Conservation (phyloP, 2,329 filamentous ascomycete genomes). For the Phaeosphaeria sp. region DNA sequence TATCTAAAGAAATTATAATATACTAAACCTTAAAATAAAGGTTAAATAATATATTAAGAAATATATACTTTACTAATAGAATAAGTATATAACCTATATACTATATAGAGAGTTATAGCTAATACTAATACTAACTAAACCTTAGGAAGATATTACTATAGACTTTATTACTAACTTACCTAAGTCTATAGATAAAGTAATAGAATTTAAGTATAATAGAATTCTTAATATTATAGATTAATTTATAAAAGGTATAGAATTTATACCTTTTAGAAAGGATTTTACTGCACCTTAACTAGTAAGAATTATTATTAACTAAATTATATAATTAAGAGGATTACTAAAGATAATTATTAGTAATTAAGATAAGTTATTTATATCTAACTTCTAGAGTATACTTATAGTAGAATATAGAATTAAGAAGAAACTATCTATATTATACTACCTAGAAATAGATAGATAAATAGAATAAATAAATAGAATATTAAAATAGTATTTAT, state of each 20-base stretch:
- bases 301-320: not conserved
- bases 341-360: constrained; percentile 6
- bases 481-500: constrained; percentile 1
- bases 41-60: constrained; percentile 7
- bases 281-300: not conserved
- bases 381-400: not conserved
- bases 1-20: constrained; percentile 2
- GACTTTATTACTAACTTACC: constrained; percentile 1
- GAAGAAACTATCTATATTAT: not conserved
- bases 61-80: constrained; percentile 3
- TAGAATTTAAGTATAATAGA: not conserved
- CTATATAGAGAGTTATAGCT: not conserved
- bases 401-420: not conserved
- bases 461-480: constrained; percentile 3
- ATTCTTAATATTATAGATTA: constrained; percentile 1
- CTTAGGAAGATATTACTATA: constrained; percentile 6
- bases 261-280: constrained; percentile 3
- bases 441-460: constrained; percentile 3
- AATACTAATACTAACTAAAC: constrained; percentile 1
- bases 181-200: not conserved
- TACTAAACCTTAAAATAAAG: not conserved
- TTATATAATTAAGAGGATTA: not conserved
- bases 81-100: constrained; percentile 5
- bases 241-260: not conserved
- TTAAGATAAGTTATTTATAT: constrained; percentile 3